Conservation (phyloP, 2,329 filamentous ascomycete species). For the Ophiostoma triangulosporum region DNA sequence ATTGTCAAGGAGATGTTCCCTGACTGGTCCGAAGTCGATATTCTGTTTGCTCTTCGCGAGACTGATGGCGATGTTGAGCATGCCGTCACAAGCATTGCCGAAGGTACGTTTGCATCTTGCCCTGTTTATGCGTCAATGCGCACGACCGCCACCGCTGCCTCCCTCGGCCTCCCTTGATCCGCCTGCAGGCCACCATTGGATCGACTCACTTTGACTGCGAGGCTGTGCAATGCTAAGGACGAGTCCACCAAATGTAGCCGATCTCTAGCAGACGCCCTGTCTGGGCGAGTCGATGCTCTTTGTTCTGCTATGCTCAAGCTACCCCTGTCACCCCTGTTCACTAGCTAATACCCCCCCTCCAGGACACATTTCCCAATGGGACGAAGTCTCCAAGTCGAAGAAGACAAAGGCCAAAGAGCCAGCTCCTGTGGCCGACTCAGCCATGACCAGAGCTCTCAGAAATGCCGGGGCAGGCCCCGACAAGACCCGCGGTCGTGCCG, state of each 20-base stretch:
- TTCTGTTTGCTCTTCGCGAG: conserved; percentile 86
- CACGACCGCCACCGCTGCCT: too few species aligned
- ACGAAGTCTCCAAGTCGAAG: conserved; percentile 64
- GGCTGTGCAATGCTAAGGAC: neutral
- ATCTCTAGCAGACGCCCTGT: neutral
- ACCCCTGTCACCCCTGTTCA: neutral
- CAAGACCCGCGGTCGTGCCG: conserved; percentile 46
- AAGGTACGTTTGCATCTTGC: conserved; percentile 51
- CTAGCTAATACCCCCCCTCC: conserved; percentile 1
- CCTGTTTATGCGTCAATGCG: neutral
- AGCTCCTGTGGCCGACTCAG: conserved; percentile 36
- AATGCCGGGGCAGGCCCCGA: conserved; percentile 50
- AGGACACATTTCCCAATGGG: conserved; percentile 75
- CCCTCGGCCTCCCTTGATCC: neutral
- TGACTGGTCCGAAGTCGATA: conserved; percentile 89
- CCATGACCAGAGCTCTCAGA: conserved; percentile 35
- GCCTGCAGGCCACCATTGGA: neutral
- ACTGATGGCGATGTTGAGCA: conserved; percentile 64
- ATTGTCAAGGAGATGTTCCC: conserved; percentile 88
- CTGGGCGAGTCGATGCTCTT: neutral
- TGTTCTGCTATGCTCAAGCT: neutral
- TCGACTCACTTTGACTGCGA: neutral
- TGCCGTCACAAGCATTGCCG: conserved; percentile 65
- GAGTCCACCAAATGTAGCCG: neutral
- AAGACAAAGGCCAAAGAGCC: conserved; percentile 60